These are phyloP conservation scores for Dipteronia sinensis DNA, from an alignment of 345 rosid genomes.

Conservation along the genomic window DNA sequence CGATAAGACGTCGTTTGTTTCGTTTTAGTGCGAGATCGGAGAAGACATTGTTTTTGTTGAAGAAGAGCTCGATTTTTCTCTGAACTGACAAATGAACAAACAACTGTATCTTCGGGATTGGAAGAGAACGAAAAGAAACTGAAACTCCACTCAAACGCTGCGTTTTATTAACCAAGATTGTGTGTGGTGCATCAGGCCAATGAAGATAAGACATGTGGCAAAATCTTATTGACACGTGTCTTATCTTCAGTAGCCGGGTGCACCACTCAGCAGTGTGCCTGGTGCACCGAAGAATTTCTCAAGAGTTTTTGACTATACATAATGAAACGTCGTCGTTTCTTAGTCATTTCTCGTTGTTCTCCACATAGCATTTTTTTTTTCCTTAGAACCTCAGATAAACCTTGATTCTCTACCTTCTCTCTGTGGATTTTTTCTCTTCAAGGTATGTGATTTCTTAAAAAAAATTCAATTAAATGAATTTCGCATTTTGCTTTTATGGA, in stretches of 20 bases:
- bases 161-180: background rate
- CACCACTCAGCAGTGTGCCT: too few relatives aligned
- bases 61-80: background rate
- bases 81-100: background rate
- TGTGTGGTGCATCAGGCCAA: too few relatives aligned
- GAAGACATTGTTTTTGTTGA: slow-evolving; percentile 18
- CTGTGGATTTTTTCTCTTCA: background rate
- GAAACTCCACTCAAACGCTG: background rate
- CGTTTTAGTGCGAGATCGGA: slow-evolving; percentile 3
- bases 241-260: too few relatives aligned
- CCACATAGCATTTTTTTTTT: background rate
- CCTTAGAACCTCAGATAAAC: slow-evolving; percentile 5
- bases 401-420: background rate
- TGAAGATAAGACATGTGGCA: too few relatives aligned
- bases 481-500: background rate
- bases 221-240: too few relatives aligned
- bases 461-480: background rate
- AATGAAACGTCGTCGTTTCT: background rate
- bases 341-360: background rate
- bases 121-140: background rate
- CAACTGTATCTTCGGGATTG: background rate
- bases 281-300: too few relatives aligned
- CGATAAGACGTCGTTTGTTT: background rate
- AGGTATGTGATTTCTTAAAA: background rate
- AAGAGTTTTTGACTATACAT: too few relatives aligned